Conservation (phyloP, 2,329 filamentous ascomycete species). For the Coniochaeta pulveracea region DNA sequence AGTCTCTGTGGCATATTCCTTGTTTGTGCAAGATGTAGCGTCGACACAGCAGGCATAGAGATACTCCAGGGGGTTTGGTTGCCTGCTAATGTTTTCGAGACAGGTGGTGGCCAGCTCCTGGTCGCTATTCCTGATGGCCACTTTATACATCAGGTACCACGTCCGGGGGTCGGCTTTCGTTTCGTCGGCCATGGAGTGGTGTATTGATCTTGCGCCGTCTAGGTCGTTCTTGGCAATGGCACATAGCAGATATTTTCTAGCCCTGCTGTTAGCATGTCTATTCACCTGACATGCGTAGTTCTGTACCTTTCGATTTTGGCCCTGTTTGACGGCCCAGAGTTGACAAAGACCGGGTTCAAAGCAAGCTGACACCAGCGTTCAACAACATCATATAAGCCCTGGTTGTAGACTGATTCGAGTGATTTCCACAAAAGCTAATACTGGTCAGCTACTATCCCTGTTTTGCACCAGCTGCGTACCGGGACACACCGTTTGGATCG, state of each 20-base stretch:
- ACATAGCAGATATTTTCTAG: slow-evolving; percentile 63
- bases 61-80: slow-evolving; percentile 44
- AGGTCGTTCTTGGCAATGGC: slow-evolving; percentile 48
- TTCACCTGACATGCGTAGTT: background rate
- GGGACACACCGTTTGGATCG: slow-evolving; percentile 50
- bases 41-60: slow-evolving; percentile 75
- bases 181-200: slow-evolving; percentile 45
- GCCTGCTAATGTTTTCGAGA: slow-evolving; percentile 47
- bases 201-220: slow-evolving; percentile 39
- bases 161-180: slow-evolving; percentile 53
- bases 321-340: slow-evolving; percentile 53
- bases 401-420: slow-evolving; percentile 46
- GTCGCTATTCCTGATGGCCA: slow-evolving; percentile 50
- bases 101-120: slow-evolving; percentile 48
- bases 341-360: slow-evolving; percentile 54
- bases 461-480: no score
- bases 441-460: background rate
- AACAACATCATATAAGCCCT: slow-evolving; percentile 39
- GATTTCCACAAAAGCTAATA: slow-evolving; percentile 70
- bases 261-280: slow-evolving; percentile 10
- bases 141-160: slow-evolving; percentile 65
- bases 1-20: slow-evolving; percentile 43
- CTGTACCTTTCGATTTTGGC: slow-evolving; percentile 55
- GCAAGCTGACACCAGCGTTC: slow-evolving; percentile 64
- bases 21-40: slow-evolving; percentile 55